A percentile compares a stretch with the other conserved stretches of the same genome.
Conservation (phyloP, 805 yeast genomes). For the Myxozyma neotropica region DNA sequence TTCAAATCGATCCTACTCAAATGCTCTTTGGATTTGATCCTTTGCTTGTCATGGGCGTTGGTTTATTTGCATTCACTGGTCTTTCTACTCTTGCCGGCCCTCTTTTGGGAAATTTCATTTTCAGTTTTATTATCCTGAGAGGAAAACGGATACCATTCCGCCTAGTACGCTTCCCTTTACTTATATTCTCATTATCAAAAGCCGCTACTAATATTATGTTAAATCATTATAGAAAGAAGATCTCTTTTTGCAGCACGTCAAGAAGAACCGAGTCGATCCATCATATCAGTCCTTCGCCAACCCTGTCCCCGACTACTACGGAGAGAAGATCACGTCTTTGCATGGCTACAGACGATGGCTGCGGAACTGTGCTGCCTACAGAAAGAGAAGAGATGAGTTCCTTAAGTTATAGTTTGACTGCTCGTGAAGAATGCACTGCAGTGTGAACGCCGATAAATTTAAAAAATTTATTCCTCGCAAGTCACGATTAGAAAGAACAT, state of each 20-base stretch:
- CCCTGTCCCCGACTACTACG: constrained; percentile 98
- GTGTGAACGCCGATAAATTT: too few relatives aligned
- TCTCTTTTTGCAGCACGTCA: constrained; percentile 71
- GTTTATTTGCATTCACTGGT: constrained; percentile 69
- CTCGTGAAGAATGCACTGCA: too few relatives aligned
- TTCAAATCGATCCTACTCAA: constrained; percentile 86
- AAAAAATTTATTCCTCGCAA: too few relatives aligned
- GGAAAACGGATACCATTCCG: constrained; percentile 21
- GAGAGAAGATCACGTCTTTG: constrained; percentile 88
- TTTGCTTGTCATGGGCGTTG: constrained; percentile 75
- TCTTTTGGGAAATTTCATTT: constrained; percentile 68
- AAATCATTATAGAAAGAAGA: constrained; percentile 56
- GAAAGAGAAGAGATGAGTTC: constrained; percentile 59
- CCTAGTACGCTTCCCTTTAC: constrained; percentile 42
- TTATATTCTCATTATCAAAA: neutral
- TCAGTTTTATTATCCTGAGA: constrained; percentile 45
- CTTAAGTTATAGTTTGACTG: constrained; percentile 2
- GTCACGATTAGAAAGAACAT: too few relatives aligned
- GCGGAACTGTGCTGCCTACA: constrained; percentile 89
- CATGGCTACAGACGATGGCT: constrained; percentile 92
- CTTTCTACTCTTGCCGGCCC: constrained; percentile 87
- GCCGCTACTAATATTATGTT: neutral
- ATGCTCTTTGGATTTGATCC: constrained; percentile 87
- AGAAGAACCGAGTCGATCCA: constrained; percentile 86
- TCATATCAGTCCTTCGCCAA: constrained; percentile 80